Conservation (phyloP, 345 rosid genomes). For the Gossypium sturtianum region DNA sequence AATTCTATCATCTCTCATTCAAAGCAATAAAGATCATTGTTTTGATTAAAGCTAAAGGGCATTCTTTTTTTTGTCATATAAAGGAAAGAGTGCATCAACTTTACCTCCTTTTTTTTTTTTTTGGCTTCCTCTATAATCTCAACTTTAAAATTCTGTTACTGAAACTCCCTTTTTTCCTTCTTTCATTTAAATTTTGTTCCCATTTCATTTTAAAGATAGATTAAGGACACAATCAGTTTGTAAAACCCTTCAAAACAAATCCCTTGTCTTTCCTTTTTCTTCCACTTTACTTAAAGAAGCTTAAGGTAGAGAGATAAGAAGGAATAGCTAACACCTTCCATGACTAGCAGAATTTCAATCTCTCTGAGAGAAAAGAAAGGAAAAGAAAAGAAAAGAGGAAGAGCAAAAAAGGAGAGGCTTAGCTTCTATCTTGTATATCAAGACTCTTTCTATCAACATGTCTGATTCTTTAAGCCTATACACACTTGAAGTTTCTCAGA, state of each 20-base stretch:
- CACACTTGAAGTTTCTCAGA: slow-evolving; percentile 43
- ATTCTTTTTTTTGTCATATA: slow-evolving; percentile 28
- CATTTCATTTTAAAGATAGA: too few species aligned
- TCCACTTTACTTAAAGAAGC: slow-evolving; percentile 22
- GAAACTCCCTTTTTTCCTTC: slow-evolving; percentile 24
- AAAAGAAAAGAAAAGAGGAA: slow-evolving; percentile 12
- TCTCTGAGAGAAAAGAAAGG: slow-evolving; percentile 15
- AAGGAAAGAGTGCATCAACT: slow-evolving; percentile 33
- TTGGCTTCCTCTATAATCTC: slow-evolving; percentile 17
- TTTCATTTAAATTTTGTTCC: not conserved
- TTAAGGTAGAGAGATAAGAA: slow-evolving; percentile 6
- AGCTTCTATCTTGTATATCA: slow-evolving; percentile 53
- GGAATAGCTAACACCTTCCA: slow-evolving; percentile 3
- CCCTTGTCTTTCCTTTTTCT: not conserved
- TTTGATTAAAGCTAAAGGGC: slow-evolving; percentile 56
- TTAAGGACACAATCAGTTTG: not conserved
- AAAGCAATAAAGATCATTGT: slow-evolving; percentile 38
- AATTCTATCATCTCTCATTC: slow-evolving; percentile 39
- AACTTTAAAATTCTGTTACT: slow-evolving; percentile 49
- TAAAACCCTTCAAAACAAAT: not conserved
- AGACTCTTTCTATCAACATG: slow-evolving; percentile 40
- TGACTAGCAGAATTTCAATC: slow-evolving; percentile 14
- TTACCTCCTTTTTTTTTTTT: slow-evolving; percentile 22
- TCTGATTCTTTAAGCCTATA: slow-evolving; percentile 37
- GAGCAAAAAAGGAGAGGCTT: slow-evolving; percentile 35